Percentiles rank a stretch among this genome's conserved stretches.
Conservation (phyloP, 352 stramenopile species). For the Phytophthora quininea region DNA sequence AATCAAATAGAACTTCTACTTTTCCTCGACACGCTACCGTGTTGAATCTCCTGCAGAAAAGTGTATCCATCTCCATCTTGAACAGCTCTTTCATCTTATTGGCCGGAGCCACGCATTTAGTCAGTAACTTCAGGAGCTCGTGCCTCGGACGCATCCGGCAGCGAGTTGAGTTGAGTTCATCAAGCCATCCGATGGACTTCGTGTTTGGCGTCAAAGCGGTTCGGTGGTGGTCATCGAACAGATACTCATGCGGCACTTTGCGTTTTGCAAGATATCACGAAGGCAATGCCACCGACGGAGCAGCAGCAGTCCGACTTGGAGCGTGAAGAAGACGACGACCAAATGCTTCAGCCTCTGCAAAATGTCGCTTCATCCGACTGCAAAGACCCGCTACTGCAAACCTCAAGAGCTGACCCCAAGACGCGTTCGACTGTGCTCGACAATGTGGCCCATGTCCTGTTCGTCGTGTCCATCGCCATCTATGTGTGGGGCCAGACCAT, state of each 20-base stretch:
- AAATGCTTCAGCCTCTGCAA: constrained; percentile 19
- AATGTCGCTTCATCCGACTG: constrained; percentile 4
- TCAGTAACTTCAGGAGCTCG: constrained; percentile 39
- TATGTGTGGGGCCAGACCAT: constrained; percentile 49
- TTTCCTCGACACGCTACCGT: no score
- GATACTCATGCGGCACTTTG: constrained; percentile 6
- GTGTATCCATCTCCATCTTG: not conserved
- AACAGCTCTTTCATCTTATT: constrained; percentile 20
- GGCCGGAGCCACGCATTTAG: constrained; percentile 29
- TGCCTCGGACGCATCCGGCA: constrained; percentile 21
- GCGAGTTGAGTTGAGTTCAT: not conserved
- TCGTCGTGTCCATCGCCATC: constrained; percentile 43
- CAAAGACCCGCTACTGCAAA: constrained; percentile 5
- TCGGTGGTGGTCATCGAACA: constrained; percentile 17
- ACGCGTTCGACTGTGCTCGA: constrained; percentile 15
- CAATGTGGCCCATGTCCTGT: constrained; percentile 32
- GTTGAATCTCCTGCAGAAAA: no score
- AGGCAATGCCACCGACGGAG: constrained; percentile 24
- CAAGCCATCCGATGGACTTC: constrained; percentile 26
- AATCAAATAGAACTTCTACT: constrained; percentile 1
- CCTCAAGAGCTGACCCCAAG: not conserved
- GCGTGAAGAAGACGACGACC: constrained; percentile 2
- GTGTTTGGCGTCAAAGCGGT: constrained; percentile 2
- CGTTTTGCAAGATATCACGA: constrained; percentile 4
- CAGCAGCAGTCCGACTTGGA: constrained; percentile 7